These are phyloP conservation scores for Colletotrichum sp. DNA, from an alignment of 2,329 filamentous ascomycete species.

Conservation along the genomic window DNA sequence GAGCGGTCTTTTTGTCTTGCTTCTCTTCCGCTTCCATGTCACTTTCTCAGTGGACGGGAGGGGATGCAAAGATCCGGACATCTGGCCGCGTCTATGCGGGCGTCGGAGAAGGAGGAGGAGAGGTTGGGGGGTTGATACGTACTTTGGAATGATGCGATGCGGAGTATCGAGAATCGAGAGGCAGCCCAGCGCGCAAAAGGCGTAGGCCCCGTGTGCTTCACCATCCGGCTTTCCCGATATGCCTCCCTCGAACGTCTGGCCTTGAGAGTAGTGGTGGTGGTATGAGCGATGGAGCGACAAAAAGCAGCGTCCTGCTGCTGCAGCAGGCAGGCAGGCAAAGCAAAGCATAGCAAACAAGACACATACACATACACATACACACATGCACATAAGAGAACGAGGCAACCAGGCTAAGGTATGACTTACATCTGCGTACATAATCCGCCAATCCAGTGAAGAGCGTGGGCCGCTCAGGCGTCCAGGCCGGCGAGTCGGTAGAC, in stretches of 20 bases:
- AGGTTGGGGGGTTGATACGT: conserved; percentile 37
- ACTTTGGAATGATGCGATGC: conserved; percentile 74
- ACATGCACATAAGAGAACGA: background rate
- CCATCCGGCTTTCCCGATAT: conserved; percentile 84
- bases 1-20: background rate
- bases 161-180: conserved; percentile 86
- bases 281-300: background rate
- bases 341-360: background rate
- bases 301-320: background rate
- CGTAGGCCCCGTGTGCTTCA: conserved; percentile 96
- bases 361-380: background rate
- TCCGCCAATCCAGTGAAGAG: conserved; percentile 78
- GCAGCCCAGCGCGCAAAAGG: conserved; percentile 91
- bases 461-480: conserved; percentile 62
- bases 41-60: conserved; percentile 36
- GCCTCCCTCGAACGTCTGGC: conserved; percentile 94
- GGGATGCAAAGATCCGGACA: background rate
- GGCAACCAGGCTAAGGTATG: conserved; percentile 18
- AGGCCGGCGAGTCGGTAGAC: conserved; percentile 72
- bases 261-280: conserved; percentile 42
- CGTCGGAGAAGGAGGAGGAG: background rate
- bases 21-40: conserved; percentile 33
- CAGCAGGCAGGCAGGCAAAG: background rate
- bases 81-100: background rate
- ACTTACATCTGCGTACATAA: conserved; percentile 81